Percentiles rank a stretch among this genome's conserved stretches.
Evolutionary conservation across 75 land plant species (phyloP).

Genomic region (Pseudotsuga menziesii): DNA sequence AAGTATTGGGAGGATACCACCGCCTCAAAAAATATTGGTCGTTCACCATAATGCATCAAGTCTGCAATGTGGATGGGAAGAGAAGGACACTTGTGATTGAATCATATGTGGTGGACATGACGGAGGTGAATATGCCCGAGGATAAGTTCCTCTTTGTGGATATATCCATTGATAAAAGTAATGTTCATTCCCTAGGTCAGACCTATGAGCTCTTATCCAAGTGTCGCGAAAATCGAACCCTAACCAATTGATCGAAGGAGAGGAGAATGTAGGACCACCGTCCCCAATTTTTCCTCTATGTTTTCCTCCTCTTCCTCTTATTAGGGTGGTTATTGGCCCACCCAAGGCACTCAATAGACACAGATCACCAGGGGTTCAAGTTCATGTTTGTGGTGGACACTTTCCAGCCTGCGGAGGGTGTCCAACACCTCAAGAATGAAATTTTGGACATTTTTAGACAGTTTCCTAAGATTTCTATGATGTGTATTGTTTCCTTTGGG

Average conservation of each 20-base stretch:
- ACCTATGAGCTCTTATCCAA: background rate
- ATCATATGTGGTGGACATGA: conserved; percentile 21
- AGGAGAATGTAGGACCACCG: conserved; percentile 1
- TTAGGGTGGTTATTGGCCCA: background rate
- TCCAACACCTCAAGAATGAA: conserved; percentile 65
- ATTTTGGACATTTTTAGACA: conserved; percentile 40
- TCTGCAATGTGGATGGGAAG: background rate
- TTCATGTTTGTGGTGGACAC: conserved; percentile 91
- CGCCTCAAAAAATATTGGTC: conserved; percentile 69
- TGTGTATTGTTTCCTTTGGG: conserved; percentile 77
- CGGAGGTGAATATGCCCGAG: conserved; percentile 21
- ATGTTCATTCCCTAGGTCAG: conserved; percentile 20
- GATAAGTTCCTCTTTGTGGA: conserved; percentile 27
- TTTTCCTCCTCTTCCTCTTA: background rate
- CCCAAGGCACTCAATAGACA: conserved; percentile 10
- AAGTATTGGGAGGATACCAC: conserved; percentile 78
- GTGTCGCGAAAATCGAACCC: background rate
- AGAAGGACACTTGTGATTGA: conserved; percentile 13
- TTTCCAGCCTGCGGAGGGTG: conserved; percentile 51
- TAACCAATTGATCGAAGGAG: background rate
- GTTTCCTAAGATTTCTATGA: conserved; percentile 74
- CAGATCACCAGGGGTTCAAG: conserved; percentile 33
- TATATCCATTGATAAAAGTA: conserved; percentile 25
- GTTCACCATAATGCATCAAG: conserved; percentile 57
- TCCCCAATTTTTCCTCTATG: background rate